phyloP scores from a whole-genome alignment of 2,329 filamentous ascomycete species.

The Aurifilum marmelostoma region DNA sequence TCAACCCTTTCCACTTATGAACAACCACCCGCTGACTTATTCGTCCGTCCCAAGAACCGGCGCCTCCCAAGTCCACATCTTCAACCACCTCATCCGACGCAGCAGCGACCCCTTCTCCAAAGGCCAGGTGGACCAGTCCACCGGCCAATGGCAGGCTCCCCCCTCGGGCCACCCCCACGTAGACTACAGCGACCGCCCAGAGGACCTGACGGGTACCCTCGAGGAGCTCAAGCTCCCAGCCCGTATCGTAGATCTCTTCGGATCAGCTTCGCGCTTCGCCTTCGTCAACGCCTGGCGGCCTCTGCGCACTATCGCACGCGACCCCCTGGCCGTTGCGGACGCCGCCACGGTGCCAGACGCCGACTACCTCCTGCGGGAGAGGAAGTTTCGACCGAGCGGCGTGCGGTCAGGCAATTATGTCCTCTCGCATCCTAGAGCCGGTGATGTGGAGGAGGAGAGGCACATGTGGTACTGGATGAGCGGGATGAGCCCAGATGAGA shows the following conservation, averaged over 20 bases:
- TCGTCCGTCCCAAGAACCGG: slow-evolving; percentile 15
- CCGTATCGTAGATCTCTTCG: slow-evolving; percentile 43
- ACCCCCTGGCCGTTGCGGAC: slow-evolving; percentile 47
- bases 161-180: slow-evolving; percentile 57
- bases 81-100: slow-evolving; percentile 22
- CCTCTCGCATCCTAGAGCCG: neutral
- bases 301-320: slow-evolving; percentile 49
- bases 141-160: slow-evolving; percentile 44
- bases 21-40: neutral
- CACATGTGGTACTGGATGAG: slow-evolving; percentile 55
- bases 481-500: slow-evolving; percentile 55
- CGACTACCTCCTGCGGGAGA: slow-evolving; percentile 43
- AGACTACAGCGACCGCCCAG: slow-evolving; percentile 55
- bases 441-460: neutral
- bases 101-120: slow-evolving; percentile 13
- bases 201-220: slow-evolving; percentile 47
- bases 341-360: slow-evolving; percentile 41
- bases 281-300: slow-evolving; percentile 48
- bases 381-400: slow-evolving; percentile 39
- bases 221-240: slow-evolving; percentile 45
- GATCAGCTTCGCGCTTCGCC: slow-evolving; percentile 11
- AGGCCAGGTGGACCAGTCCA: slow-evolving; percentile 49
- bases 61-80: slow-evolving; percentile 20
- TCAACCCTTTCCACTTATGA: neutral
- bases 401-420: slow-evolving; percentile 24